Evolutionary conservation across 495 filamentous ascomycete genomes (phyloP), one percentile per base, ranked within the genome.

Genomic region (Aspergillus steynii): DNA sequence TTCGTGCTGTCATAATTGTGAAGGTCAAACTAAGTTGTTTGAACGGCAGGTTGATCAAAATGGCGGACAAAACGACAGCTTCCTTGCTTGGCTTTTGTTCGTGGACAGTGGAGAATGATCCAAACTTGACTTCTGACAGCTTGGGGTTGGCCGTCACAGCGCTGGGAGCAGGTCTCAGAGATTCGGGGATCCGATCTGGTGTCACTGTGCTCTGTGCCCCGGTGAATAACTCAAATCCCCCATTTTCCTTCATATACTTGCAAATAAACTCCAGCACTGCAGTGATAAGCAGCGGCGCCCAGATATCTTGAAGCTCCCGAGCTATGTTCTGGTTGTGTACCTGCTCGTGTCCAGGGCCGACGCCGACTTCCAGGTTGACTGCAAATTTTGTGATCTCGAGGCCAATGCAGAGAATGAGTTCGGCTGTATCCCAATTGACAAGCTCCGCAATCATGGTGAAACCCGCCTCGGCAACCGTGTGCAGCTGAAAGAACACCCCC

Each of bases 381-480:
- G 68, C 31, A 58, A 64, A 75, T 7, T 63, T 56, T 0, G 51
- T 29, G 3, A 65, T 51, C 20, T 27, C 50, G 20, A 74, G 50
- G 4, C 68, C 69, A 34, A 74, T 74, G 20, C 64, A 60, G 6
- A 77, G 55, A 14, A 71, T 53, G 5, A 63, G 31, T 51, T 76
- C 74, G 37, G 72, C 50, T 12, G 64, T 78, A 1, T 68, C 66
- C 70, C 67, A 74, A 32, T 59, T 55, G 3, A 77, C 51, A 1
- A 70, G 50, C 3, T 60, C 63, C 3, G 70, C 7, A 4, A 64
- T 68, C 29, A 77, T 56, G 0, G 61, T 50, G n/a, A 77, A 69
- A 0, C 71, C 75, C 0, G 60, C 58, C n/a, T 70, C 56, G 5
- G 65, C 59, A 49, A 77, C 48, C 1, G 62, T 59, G 5, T 29